Base-by-base conservation (phyloP, 306 rosid species). In the Inga laurina region DNA sequence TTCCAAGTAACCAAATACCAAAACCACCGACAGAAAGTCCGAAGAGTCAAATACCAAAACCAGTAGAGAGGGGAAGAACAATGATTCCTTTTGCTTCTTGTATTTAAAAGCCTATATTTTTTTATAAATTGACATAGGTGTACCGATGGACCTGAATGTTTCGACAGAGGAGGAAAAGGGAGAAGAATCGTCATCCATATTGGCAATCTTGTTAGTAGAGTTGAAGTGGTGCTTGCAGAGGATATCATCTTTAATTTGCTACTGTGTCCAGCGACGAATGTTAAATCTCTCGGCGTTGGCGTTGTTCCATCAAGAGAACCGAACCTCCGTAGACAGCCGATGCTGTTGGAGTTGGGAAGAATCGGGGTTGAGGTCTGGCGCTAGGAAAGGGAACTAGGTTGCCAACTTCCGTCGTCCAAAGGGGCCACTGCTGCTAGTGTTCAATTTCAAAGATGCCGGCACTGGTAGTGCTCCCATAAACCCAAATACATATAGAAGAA, bases 211-310 rank as follows among this genome's bases (percentile, higher is more conserved):
- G 39, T 46, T 3, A 37, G 57, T 59, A 14, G 81, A 77, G 1
- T 62, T 0, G 66, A 49, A 2, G 54, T 91, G 90, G 77, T 95
- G 95, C 49, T 87, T 87, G 49, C 92, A 93, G 85, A 93, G 91
- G 71, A 91, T 89, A 3, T 92, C 89, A 80, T 88, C 91, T 76
- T 94, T 96, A 85, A 94, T 90, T 82, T 92, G 90, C 65, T 91
- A 72, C 80, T 86, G 84, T 34, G 86, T 71, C 15, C 93, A 70
- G 4, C 93, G 93, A 81, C 90, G 94, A 72, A 80, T 81, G 84
- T 90, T 86, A 79, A 92, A 91, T 77, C 45, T 87, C 76, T 83
- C 90, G 61, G 98, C 96, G 90, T 91, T 92, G 69, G 95, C 92
- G 81, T 94, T 91, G 91, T 88, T 84, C 95, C 94, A 90, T n/a